Percentiles rank a stretch among this genome's conserved stretches.
Conservation (phyloP, 2,329 filamentous ascomycete species). For the Pyrenophora teres region DNA sequence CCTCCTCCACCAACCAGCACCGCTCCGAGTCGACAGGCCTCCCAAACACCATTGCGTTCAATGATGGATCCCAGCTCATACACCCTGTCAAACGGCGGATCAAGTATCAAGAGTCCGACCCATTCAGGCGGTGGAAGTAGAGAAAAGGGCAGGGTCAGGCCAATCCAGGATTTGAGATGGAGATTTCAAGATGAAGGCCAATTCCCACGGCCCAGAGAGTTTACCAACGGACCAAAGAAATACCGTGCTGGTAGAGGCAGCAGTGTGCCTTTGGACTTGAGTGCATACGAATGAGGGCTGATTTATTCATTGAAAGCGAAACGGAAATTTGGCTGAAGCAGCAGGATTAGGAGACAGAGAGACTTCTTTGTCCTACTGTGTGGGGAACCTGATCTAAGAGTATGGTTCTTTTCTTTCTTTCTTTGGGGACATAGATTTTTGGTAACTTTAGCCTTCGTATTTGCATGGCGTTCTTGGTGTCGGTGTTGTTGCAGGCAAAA, state of each 20-base stretch:
- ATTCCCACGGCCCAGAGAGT: conserved; percentile 84
- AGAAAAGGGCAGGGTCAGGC: conserved; percentile 47
- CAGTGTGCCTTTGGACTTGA: conserved; percentile 88
- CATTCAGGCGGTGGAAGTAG: conserved; percentile 25
- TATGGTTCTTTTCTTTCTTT: neutral
- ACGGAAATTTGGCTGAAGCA: too few species aligned
- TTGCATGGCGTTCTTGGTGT: too few species aligned
- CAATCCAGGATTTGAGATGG: conserved; percentile 80
- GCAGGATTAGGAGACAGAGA: too few species aligned
- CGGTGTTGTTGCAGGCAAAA: too few species aligned
- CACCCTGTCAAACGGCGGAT: conserved; percentile 58
- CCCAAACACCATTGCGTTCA: conserved; percentile 58
- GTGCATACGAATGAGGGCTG: conserved; percentile 54
- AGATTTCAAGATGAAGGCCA: conserved; percentile 82
- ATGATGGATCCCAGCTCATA: conserved; percentile 78
- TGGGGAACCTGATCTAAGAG: too few species aligned
- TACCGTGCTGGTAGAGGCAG: conserved; percentile 92
- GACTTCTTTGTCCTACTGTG: neutral
- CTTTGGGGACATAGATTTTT: too few species aligned
- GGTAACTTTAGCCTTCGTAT: too few species aligned
- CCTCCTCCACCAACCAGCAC: conserved; percentile 43
- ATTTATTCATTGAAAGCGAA: too few species aligned
- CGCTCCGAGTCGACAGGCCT: conserved; percentile 37
- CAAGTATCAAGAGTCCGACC: conserved; percentile 28
- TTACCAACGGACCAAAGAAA: conserved; percentile 71